Conservation (phyloP, 805 yeast genomes). For the Torulaspora maleeae region DNA sequence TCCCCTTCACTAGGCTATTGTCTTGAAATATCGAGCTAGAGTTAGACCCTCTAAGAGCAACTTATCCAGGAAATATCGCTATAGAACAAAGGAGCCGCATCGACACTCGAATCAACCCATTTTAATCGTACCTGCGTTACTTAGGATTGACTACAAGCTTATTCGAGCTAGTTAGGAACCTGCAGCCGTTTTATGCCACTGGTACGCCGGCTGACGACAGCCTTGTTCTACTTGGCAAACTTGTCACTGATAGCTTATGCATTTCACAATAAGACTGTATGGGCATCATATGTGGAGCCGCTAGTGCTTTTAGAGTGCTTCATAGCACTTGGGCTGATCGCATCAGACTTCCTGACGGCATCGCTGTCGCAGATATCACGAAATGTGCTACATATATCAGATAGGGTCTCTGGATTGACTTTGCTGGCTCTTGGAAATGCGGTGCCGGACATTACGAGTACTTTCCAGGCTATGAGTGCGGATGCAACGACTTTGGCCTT, state of each 20-base stretch:
- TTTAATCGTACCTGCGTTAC: neutral
- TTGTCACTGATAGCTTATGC: slow-evolving; percentile 3
- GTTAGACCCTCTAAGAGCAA: too few relatives aligned
- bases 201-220: slow-evolving; percentile 14
- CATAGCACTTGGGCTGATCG: slow-evolving; percentile 65
- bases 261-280: slow-evolving; percentile 1
- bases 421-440: slow-evolving; percentile 89
- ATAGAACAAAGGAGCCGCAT: too few relatives aligned
- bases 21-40: too few relatives aligned
- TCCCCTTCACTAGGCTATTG: too few relatives aligned
- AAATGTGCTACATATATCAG: slow-evolving; percentile 54
- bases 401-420: slow-evolving; percentile 79
- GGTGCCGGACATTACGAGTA: slow-evolving; percentile 81
- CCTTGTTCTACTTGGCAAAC: slow-evolving; percentile 12
- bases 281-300: slow-evolving; percentile 19
- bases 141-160: neutral
- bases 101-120: neutral
- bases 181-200: slow-evolving; percentile 4
- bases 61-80: too few relatives aligned
- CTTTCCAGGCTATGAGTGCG: slow-evolving; percentile 72
- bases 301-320: slow-evolving; percentile 42
- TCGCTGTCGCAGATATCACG: slow-evolving; percentile 64
- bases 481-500: slow-evolving; percentile 75
- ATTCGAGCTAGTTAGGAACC: neutral
- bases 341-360: slow-evolving; percentile 79